phyloP scores from a whole-genome alignment of 73 alveolate species.

The Tetrahymena thermophila region DNA sequence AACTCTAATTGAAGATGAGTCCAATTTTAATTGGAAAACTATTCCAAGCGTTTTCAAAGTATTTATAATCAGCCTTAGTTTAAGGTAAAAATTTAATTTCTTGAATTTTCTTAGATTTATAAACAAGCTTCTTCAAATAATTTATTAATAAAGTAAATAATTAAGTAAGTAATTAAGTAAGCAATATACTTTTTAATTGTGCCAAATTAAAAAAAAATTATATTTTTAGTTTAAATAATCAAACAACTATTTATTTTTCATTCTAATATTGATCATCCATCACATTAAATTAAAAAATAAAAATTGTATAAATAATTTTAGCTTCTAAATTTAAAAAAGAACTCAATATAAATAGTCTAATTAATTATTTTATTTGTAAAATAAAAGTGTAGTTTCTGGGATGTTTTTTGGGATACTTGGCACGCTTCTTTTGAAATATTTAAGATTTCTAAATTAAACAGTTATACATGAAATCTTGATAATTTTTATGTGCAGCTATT shows the following conservation, averaged over 20 bases:
- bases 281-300: too few species aligned
- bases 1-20: background rate
- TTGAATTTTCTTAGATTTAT: too few species aligned
- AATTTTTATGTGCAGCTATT: conserved; percentile 69
- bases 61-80: background rate
- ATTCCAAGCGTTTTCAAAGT: background rate
- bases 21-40: background rate
- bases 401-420: conserved; percentile 54
- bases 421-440: conserved; percentile 52
- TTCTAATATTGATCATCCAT: too few species aligned
- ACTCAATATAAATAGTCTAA: background rate
- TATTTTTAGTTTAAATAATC: too few species aligned
- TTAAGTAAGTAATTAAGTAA: too few species aligned
- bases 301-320: too few species aligned
- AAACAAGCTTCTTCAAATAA: too few species aligned
- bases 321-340: too few species aligned
- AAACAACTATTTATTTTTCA: too few species aligned
- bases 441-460: conserved; percentile 53
- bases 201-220: too few species aligned
- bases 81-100: background rate
- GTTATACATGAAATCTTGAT: conserved; percentile 71
- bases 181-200: too few species aligned
- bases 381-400: conserved; percentile 44
- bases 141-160: too few species aligned
- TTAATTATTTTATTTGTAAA: background rate